Conservation (phyloP, 805 yeast genomes). For the Torulaspora quercuum region DNA sequence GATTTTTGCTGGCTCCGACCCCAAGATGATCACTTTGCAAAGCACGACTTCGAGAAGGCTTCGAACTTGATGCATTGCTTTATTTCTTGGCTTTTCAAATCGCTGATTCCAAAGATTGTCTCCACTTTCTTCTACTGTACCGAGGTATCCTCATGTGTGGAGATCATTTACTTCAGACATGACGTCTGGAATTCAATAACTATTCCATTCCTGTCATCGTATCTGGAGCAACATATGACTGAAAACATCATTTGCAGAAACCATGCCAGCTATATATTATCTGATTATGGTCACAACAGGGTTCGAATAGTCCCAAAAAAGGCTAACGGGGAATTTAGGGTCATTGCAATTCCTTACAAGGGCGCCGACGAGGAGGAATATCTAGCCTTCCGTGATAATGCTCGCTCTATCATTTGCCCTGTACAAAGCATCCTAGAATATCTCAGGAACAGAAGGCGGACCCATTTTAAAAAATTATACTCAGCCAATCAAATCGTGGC, state of each 20-base stretch:
- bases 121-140: slow-evolving; percentile 64
- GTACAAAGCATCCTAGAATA: slow-evolving; percentile 39
- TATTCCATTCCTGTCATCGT: slow-evolving; percentile 42
- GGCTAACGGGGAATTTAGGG: slow-evolving; percentile 48
- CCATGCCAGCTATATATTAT: slow-evolving; percentile 24
- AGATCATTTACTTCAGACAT: slow-evolving; percentile 53
- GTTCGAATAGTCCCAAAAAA: slow-evolving; percentile 59
- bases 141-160: slow-evolving; percentile 44
- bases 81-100: slow-evolving; percentile 55
- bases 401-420: slow-evolving; percentile 44
- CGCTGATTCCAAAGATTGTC: slow-evolving; percentile 47
- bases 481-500: slow-evolving; percentile 48
- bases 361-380: slow-evolving; percentile 37
- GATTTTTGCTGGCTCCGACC: slow-evolving; percentile 57
- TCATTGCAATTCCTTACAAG: slow-evolving; percentile 53
- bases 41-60: slow-evolving; percentile 43
- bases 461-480: slow-evolving; percentile 35
- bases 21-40: slow-evolving; percentile 30
- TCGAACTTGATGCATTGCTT: slow-evolving; percentile 41
- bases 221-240: slow-evolving; percentile 40
- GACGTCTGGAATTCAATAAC: slow-evolving; percentile 51
- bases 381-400: slow-evolving; percentile 36
- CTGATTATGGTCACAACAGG: slow-evolving; percentile 38
- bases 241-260: slow-evolving; percentile 19
- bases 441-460: slow-evolving; percentile 30